Evolutionary conservation across 257 asterid species (phyloP), one percentile per base, ranked within the genome.

Genomic region (Euphrasia confusa): DNA sequence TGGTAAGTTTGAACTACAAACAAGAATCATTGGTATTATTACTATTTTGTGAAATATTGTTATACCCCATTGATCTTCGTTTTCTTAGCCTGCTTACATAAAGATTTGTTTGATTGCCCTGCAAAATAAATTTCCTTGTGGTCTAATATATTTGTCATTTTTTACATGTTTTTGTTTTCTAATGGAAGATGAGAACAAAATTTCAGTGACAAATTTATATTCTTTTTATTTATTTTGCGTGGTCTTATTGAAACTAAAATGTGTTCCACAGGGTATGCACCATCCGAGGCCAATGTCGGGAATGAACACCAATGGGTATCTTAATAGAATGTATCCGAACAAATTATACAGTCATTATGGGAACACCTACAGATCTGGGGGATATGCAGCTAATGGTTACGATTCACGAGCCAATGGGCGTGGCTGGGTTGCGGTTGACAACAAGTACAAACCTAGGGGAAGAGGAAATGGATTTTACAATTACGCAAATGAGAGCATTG

Each of bases 391-490:
- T 26, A 77, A 62, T 66, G 76, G 78, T 58, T 84, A 78, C 50
- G 84, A 76, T 68, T 28, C 87, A 12, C 72, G 90, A 26, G 8
- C 65, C 1, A 62, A 65, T 68, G 83, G 84, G 11, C 82, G 84
- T 35, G 82, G 85, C 55, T 87, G 84, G 84, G 61, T 79, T 80
- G 45, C 82, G n/a, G 65, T 68, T 45, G 88, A 81, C 56, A 74
- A 68, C 61, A 83, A 77, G 74, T 79, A 69, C 74, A 86, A 74
- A 76, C 79, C 95, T n/a, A 78, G 82, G 72, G 86, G 83, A 21
- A 73, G 87, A 55, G 82, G 88, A 56, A 77, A 74, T 69, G 73
- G 76, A 54, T 66, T 67, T 57, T 80, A 70, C 58, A 75, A 63
- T 60, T 81, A 74, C 52, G 75, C 74, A 11, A 79, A 73, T 4